These are phyloP conservation scores for Hericium erinaceus DNA, from an alignment of 768 basidiomycete genomes.

Conservation along the genomic window DNA sequence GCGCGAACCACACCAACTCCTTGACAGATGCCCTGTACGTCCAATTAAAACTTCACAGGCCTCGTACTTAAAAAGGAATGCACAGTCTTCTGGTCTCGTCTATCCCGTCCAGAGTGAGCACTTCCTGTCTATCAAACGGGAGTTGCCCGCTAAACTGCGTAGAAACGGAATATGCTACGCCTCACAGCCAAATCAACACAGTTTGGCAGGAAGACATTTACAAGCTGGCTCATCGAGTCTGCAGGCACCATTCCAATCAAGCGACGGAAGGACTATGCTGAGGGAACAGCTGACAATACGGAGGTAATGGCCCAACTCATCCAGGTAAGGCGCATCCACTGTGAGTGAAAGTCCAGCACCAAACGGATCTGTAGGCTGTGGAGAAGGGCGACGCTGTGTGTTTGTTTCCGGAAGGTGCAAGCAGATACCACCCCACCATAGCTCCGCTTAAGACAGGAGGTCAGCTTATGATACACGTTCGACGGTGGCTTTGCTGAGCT, in stretches of 20 bases:
- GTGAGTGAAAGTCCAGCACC: conserved; percentile 7
- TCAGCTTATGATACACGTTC: conserved; percentile 16
- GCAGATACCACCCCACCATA: conserved; percentile 78
- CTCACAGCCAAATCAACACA: conserved; percentile 84
- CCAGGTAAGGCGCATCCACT: conserved; percentile 34
- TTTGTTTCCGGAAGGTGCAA: conserved; percentile 81
- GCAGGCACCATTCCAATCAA: conserved; percentile 82
- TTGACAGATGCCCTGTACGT: conserved; percentile 79
- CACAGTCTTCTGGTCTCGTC: conserved; percentile 62
- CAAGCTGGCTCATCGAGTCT: conserved; percentile 84
- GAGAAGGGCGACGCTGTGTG: conserved; percentile 73
- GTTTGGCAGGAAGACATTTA: conserved; percentile 77
- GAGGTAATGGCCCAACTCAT: conserved; percentile 60
- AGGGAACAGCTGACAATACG: conserved; percentile 53
- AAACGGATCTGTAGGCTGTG: conserved; percentile 42
- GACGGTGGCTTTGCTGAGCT: neutral
- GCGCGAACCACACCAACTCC: conserved; percentile 81
- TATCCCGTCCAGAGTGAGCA: conserved; percentile 54
- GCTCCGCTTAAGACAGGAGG: conserved; percentile 85
- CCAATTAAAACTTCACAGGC: neutral
- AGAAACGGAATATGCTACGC: conserved; percentile 74
- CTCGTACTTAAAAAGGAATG: neutral
- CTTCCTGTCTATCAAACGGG: neutral
- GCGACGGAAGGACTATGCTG: conserved; percentile 58
- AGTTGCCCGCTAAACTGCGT: conserved; percentile 3